Evolutionary conservation across 208 protist genomes (phyloP).

Genomic region (Strigomonas culicis): DNA sequence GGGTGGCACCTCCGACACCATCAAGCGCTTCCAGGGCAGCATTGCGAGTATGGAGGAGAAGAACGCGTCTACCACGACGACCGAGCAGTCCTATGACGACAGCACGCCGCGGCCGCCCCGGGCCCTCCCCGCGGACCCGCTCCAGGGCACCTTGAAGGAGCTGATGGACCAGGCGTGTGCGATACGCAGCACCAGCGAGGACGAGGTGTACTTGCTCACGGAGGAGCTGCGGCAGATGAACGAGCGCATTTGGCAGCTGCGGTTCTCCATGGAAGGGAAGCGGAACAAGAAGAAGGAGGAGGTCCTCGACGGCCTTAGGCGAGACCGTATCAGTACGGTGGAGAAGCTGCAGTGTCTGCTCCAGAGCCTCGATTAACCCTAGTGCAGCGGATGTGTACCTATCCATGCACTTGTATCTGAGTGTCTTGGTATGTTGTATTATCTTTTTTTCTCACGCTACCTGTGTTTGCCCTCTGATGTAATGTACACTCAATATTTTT

Average conservation of each 20-base stretch:
- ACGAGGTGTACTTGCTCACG: conserved; percentile 69
- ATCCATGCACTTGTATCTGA: background rate
- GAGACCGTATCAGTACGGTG: conserved; percentile 41
- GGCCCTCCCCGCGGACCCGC: background rate
- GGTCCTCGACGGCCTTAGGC: conserved; percentile 25
- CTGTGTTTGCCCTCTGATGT: too few relatives aligned
- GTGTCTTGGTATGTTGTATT: background rate
- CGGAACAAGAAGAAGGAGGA: conserved; percentile 10
- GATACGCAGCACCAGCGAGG: conserved; percentile 55
- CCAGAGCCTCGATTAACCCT: conserved; percentile 2
- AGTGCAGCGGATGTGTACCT: background rate
- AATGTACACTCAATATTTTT: background rate
- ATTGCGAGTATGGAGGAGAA: conserved; percentile 13
- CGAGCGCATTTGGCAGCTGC: conserved; percentile 77
- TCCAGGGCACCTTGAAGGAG: conserved; percentile 32
- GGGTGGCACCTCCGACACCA: background rate
- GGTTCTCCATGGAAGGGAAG: conserved; percentile 26
- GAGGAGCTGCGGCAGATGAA: conserved; percentile 70
- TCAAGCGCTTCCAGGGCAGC: conserved; percentile 20
- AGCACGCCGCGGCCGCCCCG: background rate
- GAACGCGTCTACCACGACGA: background rate
- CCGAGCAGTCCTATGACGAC: background rate
- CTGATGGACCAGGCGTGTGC: conserved; percentile 57
- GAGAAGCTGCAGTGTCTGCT: conserved; percentile 49
- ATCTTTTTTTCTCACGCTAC: background rate